phyloP scores from a whole-genome alignment of 208 protist species.

The Acanthamoeba pearcei region DNA sequence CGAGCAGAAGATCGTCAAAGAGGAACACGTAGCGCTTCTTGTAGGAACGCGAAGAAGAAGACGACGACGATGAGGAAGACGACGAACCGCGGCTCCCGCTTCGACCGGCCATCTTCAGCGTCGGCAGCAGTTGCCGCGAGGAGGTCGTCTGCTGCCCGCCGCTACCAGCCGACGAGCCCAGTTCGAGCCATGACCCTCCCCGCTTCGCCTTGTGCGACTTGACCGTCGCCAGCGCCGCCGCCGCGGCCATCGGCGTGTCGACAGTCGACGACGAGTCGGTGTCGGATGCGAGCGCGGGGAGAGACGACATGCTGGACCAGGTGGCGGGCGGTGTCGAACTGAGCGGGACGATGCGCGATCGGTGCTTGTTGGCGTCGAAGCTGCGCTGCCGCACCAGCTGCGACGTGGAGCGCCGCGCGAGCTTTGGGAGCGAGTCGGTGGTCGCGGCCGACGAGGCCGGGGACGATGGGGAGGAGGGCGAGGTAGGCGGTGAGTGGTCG shows the following conservation, averaged over 20 bases:
- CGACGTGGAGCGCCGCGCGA: not conserved
- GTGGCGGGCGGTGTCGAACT: not conserved
- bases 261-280: not conserved
- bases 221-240: not conserved
- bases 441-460: too few species aligned
- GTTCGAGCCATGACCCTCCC: not conserved
- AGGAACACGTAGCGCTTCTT: slow-evolving; percentile 50
- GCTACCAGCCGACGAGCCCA: not conserved
- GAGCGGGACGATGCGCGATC: not conserved
- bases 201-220: not conserved
- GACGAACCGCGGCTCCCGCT: not conserved
- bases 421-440: not conserved
- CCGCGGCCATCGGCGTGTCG: not conserved
- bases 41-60: not conserved
- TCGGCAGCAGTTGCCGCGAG: not conserved
- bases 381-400: not conserved
- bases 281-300: not conserved
- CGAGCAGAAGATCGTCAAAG: slow-evolving; percentile 43
- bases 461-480: not conserved
- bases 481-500: not conserved
- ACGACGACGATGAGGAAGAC: not conserved
- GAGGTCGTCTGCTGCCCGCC: not conserved
- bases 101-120: not conserved
- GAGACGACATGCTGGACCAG: not conserved
- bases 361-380: slow-evolving; percentile 23